Conservation (phyloP, 179 eudicot species). For the Actinidia polygama region DNA sequence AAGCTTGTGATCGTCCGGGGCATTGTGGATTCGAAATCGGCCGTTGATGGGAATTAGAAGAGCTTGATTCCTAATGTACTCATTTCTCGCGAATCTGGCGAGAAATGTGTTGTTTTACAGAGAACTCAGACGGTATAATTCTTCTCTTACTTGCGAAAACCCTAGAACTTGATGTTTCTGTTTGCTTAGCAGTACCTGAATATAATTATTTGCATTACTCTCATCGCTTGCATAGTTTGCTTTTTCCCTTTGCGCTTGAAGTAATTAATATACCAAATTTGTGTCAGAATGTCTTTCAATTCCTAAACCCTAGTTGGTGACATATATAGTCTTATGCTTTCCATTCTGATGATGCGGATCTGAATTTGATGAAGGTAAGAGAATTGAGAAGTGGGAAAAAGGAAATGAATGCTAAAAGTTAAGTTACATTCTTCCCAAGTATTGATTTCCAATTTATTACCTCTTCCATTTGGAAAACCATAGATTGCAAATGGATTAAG, state of each 20-base stretch:
- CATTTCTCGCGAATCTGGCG: constrained; percentile 57
- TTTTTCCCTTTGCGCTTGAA: background rate
- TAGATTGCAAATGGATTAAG: background rate
- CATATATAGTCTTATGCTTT: background rate
- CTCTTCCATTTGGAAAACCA: background rate
- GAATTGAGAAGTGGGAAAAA: background rate
- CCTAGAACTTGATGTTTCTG: background rate
- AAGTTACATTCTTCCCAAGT: background rate
- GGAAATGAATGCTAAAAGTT: background rate
- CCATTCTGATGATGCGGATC: background rate
- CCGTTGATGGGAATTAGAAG: constrained; percentile 57
- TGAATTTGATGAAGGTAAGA: background rate
- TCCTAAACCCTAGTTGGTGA: background rate
- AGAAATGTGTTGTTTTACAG: constrained; percentile 66
- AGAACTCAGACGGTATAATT: constrained; percentile 70
- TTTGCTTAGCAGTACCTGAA: background rate
- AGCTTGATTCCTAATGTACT: constrained; percentile 45
- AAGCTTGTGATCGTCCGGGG: constrained; percentile 73
- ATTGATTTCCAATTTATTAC: background rate
- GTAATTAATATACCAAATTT: background rate
- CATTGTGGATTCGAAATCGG: constrained; percentile 64
- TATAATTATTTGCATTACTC: background rate
- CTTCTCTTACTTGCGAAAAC: background rate
- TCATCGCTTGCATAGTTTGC: no score
- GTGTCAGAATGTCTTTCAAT: background rate